Base-by-base conservation (phyloP, 305 asterid genomes). In the Coffea humblotiana region DNA sequence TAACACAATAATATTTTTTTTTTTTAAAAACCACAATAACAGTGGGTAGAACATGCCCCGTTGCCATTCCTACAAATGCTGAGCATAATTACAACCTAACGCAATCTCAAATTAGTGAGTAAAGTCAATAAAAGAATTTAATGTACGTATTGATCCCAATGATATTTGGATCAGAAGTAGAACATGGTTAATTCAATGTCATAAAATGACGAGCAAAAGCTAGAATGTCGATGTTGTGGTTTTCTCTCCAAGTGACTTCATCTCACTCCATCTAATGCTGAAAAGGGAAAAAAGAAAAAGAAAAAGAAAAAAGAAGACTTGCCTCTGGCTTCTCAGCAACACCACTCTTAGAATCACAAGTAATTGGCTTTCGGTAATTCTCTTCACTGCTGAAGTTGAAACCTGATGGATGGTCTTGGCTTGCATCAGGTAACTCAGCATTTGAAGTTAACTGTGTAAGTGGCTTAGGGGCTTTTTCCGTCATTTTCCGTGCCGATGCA, bases 391-490 rank as follows among this genome's bases (percentile, higher is more conserved):
- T 72, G 32, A 68, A 76, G 2, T 71, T 75, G 37, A 51, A 56
- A 65, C 52, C 52, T 13, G 77, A 65, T 32, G 74, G 18, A 40
- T 70, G 47, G 76, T 79, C 75, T 67, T 68, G 74, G 82, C 77
- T 78, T 61, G 54, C 77, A 61, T 56, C 73, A 29, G 37, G 71
- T 60, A 82, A 58, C 61, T 86, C 86, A 27, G 80, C 79, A n/a
- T 76, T 66, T 49, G 87, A 72, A 72, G 85, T 80, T 61, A 81
- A 77, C 19, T 71, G 74, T 78, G 85, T 67, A 77, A 32, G 32
- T 71, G 82, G 45, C 54, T 37, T 74, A 32, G 49, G 49, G 23
- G 76, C 60, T 75, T 79, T 72, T 77, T 70, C 85, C 64, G 56
- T 56, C 49, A 77, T 77, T 80, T 64, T 75, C 66, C 79, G 81